A percentile compares a stretch with the other conserved stretches of the same genome.
phyloP scores from a whole-genome alignment of 176 grass and related monocot genomes.

The Carex parvula region DNA sequence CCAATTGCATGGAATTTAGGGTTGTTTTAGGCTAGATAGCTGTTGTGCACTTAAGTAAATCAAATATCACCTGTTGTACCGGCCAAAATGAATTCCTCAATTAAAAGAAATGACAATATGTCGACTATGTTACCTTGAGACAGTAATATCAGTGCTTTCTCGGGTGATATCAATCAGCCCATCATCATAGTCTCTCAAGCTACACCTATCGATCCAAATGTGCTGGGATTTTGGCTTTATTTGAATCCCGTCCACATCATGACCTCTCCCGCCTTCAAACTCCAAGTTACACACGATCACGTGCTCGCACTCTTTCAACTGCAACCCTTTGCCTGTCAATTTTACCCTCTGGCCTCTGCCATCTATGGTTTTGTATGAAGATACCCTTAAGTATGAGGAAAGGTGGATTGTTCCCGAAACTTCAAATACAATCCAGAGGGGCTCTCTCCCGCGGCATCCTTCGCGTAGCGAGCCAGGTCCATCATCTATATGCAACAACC shows the following conservation, averaged over 20 bases:
- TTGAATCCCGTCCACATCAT: conserved; percentile 79
- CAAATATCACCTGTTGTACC: no score
- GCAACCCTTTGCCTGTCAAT: conserved; percentile 61
- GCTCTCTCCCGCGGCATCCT: conserved; percentile 48
- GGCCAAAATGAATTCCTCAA: neutral
- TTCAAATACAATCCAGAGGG: conserved; percentile 69
- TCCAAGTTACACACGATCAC: conserved; percentile 71
- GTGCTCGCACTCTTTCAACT: conserved; percentile 63
- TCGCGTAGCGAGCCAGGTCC: conserved; percentile 54
- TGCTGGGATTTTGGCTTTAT: conserved; percentile 56
- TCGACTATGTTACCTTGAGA: conserved; percentile 40
- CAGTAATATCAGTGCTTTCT: conserved; percentile 69
- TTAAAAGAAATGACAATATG: neutral
- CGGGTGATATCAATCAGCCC: conserved; percentile 76
- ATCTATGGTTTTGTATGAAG: conserved; percentile 80
- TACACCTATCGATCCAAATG: conserved; percentile 78
- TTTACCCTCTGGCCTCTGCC: conserved; percentile 54
- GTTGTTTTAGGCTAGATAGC: neutral
- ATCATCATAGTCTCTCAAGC: conserved; percentile 65
- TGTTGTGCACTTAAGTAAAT: neutral
- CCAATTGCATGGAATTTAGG: neutral
- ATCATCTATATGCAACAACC: conserved; percentile 41
- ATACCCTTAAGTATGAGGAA: conserved; percentile 47
- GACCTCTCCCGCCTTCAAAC: conserved; percentile 58
- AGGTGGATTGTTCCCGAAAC: conserved; percentile 64